Evolutionary conservation across 1,284 basidiomycete species (phyloP), one percentile per base, ranked within the genome.

Genomic region (Cryptococcus neoformans): DNA sequence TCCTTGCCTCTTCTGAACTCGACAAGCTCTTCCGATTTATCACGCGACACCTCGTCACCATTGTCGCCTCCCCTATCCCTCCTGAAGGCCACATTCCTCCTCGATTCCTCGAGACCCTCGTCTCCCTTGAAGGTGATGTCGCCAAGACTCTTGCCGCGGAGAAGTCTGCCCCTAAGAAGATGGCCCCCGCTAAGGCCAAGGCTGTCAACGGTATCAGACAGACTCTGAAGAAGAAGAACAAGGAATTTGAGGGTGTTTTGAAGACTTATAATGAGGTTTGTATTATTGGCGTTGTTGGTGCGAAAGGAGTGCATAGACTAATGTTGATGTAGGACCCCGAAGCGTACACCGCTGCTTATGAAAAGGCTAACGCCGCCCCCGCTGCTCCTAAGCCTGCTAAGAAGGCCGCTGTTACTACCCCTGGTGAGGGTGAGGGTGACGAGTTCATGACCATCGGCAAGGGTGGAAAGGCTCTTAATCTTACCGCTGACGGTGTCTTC

Each of bases 171-270:
- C 79, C 21, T 21, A 28, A 97, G 97, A 81, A 99, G 98, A 82
- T 92, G 96, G 88, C 95, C 95, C 68, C 90, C 92, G 1, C 88
- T 85, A 62, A 95, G 95, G 73, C 92, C 49, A 93, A 92, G 74
- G 93, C 93, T 1, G 83, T 98, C 68, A 98, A 93, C 65, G 89
- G 89, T 34, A 92, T 97, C 86, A 97, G 94, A 80, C 94, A 98
- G 80, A 98, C 95, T 76, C 82, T 98, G 61, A 94, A 90, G 79
- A 98, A 95, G 81, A 83, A 88, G 37, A 72, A 82, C 59, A 96
- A 94, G 78, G 96, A 98, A 75, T 85, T 92, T 72, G 96, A 98
- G 79, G 79, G 79, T 41, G 87, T 90, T 62, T 77, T 97, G 51
- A 85, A 85, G 69, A 84, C 84, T 61, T 97, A 87, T 81, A 87